Evolutionary conservation across 148 eudicot species (phyloP).

Genomic region (Chenopodium quinoa): DNA sequence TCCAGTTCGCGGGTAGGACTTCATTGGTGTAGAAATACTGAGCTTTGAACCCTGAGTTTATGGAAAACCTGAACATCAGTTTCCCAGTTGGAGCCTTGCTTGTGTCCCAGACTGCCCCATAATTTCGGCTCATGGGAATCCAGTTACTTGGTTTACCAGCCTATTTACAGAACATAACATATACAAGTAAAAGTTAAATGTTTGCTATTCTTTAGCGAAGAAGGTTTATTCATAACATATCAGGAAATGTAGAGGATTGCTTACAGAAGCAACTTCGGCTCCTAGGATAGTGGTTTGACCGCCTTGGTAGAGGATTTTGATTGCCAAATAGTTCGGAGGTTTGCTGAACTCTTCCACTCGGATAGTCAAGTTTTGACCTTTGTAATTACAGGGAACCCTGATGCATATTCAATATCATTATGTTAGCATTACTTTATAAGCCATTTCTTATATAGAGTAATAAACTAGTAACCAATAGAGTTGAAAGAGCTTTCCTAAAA

Average conservation of each 20-base stretch:
- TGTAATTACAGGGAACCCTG: slow-evolving; percentile 73
- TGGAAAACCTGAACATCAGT: slow-evolving; percentile 22
- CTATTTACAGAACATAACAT: neutral
- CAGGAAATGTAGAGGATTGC: neutral
- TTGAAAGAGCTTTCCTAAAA: neutral
- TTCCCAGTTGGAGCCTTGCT: slow-evolving; percentile 27
- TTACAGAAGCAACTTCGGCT: slow-evolving; percentile 61
- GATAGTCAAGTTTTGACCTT: slow-evolving; percentile 51
- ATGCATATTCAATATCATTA: neutral
- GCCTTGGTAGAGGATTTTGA: slow-evolving; percentile 69
- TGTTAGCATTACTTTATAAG: neutral
- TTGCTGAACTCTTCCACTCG: slow-evolving; percentile 64
- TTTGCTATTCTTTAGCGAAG: neutral
- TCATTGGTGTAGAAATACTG: slow-evolving; percentile 23
- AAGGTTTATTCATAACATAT: neutral
- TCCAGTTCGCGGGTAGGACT: slow-evolving; percentile 28
- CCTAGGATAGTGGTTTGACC: slow-evolving; percentile 70
- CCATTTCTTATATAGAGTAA: neutral
- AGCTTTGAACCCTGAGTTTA: slow-evolving; percentile 22
- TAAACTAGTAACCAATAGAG: too few relatives aligned
- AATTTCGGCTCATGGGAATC: slow-evolving; percentile 28
- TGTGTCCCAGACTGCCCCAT: slow-evolving; percentile 31
- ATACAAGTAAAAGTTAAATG: neutral
- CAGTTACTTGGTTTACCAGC: slow-evolving; percentile 17
- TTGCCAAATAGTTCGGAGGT: slow-evolving; percentile 56